phyloP scores from a whole-genome alignment of 805 yeast species.

The Isabelozyma gotoi region DNA sequence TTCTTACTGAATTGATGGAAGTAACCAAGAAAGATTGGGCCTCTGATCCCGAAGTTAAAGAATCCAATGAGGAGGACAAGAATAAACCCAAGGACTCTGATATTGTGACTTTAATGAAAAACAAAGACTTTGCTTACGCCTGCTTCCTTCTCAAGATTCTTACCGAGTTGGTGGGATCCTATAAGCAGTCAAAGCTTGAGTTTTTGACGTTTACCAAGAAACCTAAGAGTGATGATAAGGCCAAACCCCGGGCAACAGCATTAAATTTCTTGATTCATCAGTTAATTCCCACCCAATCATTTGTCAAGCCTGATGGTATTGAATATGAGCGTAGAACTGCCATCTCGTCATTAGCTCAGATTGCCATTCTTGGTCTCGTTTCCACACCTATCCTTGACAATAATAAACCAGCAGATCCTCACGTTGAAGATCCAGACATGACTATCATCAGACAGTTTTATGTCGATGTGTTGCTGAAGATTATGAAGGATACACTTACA shows the following conservation, averaged over 20 bases:
- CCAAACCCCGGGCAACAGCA: constrained; percentile 75
- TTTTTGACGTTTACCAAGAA: constrained; percentile 76
- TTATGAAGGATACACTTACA: constrained; percentile 50
- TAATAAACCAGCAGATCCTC: constrained; percentile 42
- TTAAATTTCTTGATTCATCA: constrained; percentile 77
- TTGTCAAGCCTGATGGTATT: constrained; percentile 33
- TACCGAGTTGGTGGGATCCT: constrained; percentile 73
- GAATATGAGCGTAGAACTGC: constrained; percentile 52
- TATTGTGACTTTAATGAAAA: constrained; percentile 39
- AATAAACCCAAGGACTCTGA: constrained; percentile 21
- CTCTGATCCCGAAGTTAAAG: constrained; percentile 21
- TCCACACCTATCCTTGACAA: constrained; percentile 57
- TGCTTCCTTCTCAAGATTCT: constrained; percentile 67
- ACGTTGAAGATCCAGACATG: constrained; percentile 65
- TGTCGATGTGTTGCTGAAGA: constrained; percentile 64
- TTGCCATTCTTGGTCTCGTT: constrained; percentile 61
- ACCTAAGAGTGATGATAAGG: constrained; percentile 27
- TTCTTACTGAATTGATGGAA: constrained; percentile 65
- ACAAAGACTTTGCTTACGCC: constrained; percentile 61
- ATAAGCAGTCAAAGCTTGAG: constrained; percentile 78
- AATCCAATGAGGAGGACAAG: constrained; percentile 13
- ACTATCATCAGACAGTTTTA: constrained; percentile 71
- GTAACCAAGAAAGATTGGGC: constrained; percentile 39
- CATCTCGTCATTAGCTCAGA: constrained; percentile 61
- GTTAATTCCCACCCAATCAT: constrained; percentile 57